phyloP scores from a whole-genome alignment of 2,329 filamentous ascomycete genomes.

The Leptodontidium sp. region DNA sequence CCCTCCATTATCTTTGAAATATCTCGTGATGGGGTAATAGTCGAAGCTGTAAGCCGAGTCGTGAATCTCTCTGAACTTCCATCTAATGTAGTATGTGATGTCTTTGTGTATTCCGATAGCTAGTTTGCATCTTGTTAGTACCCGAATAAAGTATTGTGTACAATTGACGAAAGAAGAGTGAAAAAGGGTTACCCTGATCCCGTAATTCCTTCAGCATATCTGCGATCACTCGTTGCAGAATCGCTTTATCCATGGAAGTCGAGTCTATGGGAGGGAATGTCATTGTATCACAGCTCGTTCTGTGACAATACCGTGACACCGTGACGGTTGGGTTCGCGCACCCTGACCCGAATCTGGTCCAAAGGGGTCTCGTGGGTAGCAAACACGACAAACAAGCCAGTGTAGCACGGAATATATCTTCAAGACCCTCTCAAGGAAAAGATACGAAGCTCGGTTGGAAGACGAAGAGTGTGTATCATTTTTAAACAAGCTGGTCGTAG shows the following conservation, averaged over 20 bases:
- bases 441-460: no score
- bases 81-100: neutral
- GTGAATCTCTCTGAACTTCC: neutral
- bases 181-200: neutral
- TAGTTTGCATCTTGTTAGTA: neutral
- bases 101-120: neutral
- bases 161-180: neutral
- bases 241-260: constrained; percentile 1
- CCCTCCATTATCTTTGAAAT: neutral
- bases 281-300: neutral
- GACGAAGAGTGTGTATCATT: no score
- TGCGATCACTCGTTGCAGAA: neutral
- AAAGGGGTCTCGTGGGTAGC: neutral
- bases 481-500: no score
- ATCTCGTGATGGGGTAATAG: neutral
- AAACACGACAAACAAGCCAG: no score
- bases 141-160: neutral
- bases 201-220: constrained; percentile 17
- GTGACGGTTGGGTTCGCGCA: neutral
- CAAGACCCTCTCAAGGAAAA: no score
- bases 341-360: constrained; percentile 8
- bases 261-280: neutral
- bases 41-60: neutral
- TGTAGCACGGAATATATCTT: no score
- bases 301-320: neutral